Evolutionary conservation across 176 grass and related monocot genomes (phyloP).

Genomic region (Metroxylon sagu): DNA sequence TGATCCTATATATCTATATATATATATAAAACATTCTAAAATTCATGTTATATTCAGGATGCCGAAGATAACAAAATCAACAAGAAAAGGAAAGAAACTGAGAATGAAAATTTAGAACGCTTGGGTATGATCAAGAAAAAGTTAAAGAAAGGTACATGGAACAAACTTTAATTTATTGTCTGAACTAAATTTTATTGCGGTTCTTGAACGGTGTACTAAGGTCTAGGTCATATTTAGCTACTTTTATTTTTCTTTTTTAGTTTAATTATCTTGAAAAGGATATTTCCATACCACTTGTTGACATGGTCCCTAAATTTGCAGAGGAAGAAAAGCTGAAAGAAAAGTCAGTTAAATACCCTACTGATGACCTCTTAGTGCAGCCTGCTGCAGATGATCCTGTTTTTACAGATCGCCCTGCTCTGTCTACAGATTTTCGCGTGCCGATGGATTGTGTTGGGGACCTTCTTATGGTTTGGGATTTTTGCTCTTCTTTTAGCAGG

Average conservation of each 20-base stretch:
- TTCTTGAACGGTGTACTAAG: background rate
- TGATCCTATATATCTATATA: no score
- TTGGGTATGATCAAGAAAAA: conserved; percentile 14
- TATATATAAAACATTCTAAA: conserved; percentile 8
- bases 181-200: background rate
- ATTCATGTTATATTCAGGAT: conserved; percentile 32
- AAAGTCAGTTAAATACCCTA: conserved; percentile 49
- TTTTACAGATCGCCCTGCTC: conserved; percentile 43
- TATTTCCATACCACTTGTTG: no score
- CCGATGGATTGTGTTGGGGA: conserved; percentile 62
- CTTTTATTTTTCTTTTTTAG: background rate
- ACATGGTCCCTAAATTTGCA: conserved; percentile 16
- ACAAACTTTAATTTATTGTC: conserved; percentile 5
- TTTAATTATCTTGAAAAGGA: background rate
- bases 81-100: conserved; percentile 36
- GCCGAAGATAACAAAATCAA: conserved; percentile 29
- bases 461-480: conserved; percentile 82
- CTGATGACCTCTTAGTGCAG: conserved; percentile 69
- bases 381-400: conserved; percentile 36
- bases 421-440: conserved; percentile 60
- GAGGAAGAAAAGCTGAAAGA: conserved; percentile 21
- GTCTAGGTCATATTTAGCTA: no score
- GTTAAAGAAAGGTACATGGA: conserved; percentile 33
- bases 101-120: conserved; percentile 32
- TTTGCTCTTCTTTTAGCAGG: conserved; percentile 65